Evolutionary conservation across 2,329 filamentous ascomycete species (phyloP), one percentile per base, ranked within the genome.

Genomic region (Arthrobotrys entomopaga): DNA sequence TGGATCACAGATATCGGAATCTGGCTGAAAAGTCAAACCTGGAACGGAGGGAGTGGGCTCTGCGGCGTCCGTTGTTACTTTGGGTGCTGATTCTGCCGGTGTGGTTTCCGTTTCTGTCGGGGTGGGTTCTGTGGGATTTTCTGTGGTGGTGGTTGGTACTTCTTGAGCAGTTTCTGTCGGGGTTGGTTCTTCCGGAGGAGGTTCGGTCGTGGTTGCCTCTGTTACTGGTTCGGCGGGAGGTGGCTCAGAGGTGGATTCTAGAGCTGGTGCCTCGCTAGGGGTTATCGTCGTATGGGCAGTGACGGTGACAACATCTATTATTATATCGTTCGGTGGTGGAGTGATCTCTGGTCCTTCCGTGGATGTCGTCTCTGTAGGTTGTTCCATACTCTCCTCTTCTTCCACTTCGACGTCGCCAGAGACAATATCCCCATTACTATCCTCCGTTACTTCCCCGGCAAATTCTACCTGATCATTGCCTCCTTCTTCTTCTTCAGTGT

Each of bases 1-100:
- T 7, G 67, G 61, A 56, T 73, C 60, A 20, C 67, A 73, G 15
- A 50, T 40, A 2, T 65, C 52, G 2, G 15, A 24, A 19, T 73
- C 67, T 11, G 67, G 67, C 7, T 49, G 29, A 16, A 73, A 73
- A 1, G 67, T 42, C 4, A 73, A 16, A 6, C 67, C 67, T 2
- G 67, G 67, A 20, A 73, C 67, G 10, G 48, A 42, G 6, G 67
- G 67, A 8, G 20, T 19, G 4, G 24, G 15, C 34, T 63, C 57
- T 34, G 7, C 29, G 2, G 49, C 42, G 7, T 56, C 10, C 11
- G 48, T 49, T 11, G 38, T 15, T 24, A 64, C 58, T 34, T 26
- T 43, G 5, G 64, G 11, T 5, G 65, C 10, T 19, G 53, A n/a
- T 15, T 59, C 34, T n/a, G n/a, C n/a, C n/a, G n/a, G n/a, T n/a